Conservation (phyloP, 2,329 filamentous ascomycete species). For the Xylariales sp. region DNA sequence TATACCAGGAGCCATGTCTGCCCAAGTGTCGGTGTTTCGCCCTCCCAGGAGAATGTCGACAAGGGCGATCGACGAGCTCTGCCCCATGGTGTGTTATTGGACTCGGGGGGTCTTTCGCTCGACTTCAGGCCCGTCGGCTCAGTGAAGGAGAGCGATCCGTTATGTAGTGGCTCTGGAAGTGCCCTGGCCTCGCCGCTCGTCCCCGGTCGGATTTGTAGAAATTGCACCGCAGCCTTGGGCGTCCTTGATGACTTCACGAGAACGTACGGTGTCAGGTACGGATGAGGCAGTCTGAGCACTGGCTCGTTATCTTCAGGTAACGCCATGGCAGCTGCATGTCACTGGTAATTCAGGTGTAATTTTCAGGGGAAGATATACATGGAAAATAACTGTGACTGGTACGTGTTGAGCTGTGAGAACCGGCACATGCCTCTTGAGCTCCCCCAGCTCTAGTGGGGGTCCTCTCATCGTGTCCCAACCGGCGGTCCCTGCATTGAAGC, state of each 20-base stretch:
- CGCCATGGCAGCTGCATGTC: constrained; percentile 17
- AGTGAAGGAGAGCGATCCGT: constrained; percentile 36
- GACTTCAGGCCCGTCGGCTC: constrained; percentile 44
- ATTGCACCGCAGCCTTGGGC: constrained; percentile 19
- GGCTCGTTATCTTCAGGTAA: constrained; percentile 27
- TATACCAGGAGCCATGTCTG: constrained; percentile 52
- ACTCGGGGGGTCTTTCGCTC: constrained; percentile 42
- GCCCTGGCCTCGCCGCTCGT: constrained; percentile 23
- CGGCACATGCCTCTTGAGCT: background rate
- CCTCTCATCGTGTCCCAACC: background rate
- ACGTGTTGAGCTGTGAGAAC: too few relatives aligned
- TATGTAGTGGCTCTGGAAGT: constrained; percentile 29
- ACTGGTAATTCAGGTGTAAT: background rate
- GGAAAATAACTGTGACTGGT: background rate
- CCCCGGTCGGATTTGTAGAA: constrained; percentile 32
- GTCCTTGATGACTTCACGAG: constrained; percentile 30
- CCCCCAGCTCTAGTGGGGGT: constrained; percentile 1
- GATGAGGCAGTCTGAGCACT: constrained; percentile 44
- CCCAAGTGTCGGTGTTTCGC: constrained; percentile 36
- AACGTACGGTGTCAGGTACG: constrained; percentile 42
- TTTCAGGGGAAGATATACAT: too few relatives aligned
- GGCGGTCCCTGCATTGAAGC: constrained; percentile 6
- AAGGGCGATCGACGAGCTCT: constrained; percentile 49
- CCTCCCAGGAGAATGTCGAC: constrained; percentile 40
- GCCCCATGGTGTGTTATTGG: constrained; percentile 53